Evolutionary conservation across 2,329 filamentous ascomycete genomes (phyloP).

Genomic region (Sphaerulina musiva): DNA sequence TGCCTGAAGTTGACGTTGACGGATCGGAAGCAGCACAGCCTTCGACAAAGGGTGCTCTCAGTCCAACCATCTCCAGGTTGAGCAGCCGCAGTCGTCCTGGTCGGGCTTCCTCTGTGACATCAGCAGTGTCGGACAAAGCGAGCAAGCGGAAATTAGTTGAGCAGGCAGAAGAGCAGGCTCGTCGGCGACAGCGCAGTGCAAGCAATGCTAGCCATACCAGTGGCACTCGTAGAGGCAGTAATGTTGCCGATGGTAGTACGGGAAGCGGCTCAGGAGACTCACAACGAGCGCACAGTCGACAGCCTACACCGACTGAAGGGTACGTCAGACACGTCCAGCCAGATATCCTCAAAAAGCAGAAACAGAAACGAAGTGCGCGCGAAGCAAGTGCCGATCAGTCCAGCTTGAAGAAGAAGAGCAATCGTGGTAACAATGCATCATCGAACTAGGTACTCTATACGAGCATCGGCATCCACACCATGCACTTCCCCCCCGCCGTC

Average conservation of each 20-base stretch:
- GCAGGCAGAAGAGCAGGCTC: constrained; percentile 28
- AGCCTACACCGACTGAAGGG: constrained; percentile 28
- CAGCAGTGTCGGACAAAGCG: constrained; percentile 29
- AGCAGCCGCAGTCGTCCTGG: constrained; percentile 23
- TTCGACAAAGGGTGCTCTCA: constrained; percentile 9
- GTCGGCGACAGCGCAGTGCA: constrained; percentile 22
- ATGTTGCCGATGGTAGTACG: constrained; percentile 5
- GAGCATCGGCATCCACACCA: constrained; percentile 5
- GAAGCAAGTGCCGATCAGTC: background rate
- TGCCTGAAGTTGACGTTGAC: constrained; percentile 27
- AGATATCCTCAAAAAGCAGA: constrained; percentile 4
- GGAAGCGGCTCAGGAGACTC: constrained; percentile 8
- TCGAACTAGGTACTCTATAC: constrained; percentile 4
- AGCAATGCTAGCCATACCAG: constrained; percentile 11
- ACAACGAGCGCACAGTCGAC: constrained; percentile 23
- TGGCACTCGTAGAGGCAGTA: constrained; percentile 9
- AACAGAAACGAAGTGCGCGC: background rate
- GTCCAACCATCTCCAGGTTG: constrained; percentile 24
- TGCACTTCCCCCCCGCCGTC: constrained; percentile 1
- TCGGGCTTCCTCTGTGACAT: constrained; percentile 21
- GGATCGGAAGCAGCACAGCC: constrained; percentile 14
- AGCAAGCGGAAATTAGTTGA: constrained; percentile 31
- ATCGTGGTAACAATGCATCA: background rate
- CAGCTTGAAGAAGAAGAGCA: background rate
- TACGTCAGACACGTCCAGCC: constrained; percentile 21